A percentile compares a stretch with the other conserved stretches of the same genome.
These are phyloP conservation scores for Calcarisporium arbuscula DNA, from an alignment of 2,329 filamentous ascomycete genomes.

Conservation along the genomic window DNA sequence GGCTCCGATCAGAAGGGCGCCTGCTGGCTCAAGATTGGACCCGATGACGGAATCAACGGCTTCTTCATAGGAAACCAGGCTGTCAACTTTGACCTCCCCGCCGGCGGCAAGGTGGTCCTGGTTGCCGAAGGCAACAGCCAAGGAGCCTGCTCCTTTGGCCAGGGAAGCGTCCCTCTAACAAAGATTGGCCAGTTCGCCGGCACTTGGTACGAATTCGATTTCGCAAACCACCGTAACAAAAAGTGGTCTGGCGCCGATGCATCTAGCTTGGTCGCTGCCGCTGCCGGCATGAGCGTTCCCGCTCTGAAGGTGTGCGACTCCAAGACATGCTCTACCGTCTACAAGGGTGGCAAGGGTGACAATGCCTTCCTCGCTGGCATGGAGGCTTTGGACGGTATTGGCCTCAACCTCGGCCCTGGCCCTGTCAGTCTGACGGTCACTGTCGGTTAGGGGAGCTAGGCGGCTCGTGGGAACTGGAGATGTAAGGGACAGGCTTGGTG, in stretches of 20 bases:
- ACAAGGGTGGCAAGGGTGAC: conserved; percentile 24
- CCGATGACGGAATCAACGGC: conserved; percentile 36
- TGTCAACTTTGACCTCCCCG: conserved; percentile 34
- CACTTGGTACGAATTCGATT: conserved; percentile 47
- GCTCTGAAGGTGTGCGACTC: conserved; percentile 32
- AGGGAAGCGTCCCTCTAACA: conserved; percentile 27
- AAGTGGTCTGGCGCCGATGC: conserved; percentile 45
- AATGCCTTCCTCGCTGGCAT: conserved; percentile 33
- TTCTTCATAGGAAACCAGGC: conserved; percentile 39
- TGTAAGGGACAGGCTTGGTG: too few species aligned
- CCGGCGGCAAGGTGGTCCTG: conserved; percentile 30
- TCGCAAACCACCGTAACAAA: conserved; percentile 37
- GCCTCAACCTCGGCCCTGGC: conserved; percentile 30
- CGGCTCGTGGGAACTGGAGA: too few species aligned
- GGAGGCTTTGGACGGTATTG: conserved; percentile 31
- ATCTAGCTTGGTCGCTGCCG: conserved; percentile 39
- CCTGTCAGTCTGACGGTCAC: conserved; percentile 22
- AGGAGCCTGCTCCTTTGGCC: conserved; percentile 40
- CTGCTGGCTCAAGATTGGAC: conserved; percentile 49
- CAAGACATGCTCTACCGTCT: conserved; percentile 35
- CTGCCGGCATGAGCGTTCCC: conserved; percentile 21
- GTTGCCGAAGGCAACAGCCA: conserved; percentile 41
- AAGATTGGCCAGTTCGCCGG: conserved; percentile 32
- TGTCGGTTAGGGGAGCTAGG: conserved; percentile 21
- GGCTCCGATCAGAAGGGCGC: conserved; percentile 29